Evolutionary conservation across 768 basidiomycete genomes (phyloP).

Genomic region (Strobilomyces echinocephalus): DNA sequence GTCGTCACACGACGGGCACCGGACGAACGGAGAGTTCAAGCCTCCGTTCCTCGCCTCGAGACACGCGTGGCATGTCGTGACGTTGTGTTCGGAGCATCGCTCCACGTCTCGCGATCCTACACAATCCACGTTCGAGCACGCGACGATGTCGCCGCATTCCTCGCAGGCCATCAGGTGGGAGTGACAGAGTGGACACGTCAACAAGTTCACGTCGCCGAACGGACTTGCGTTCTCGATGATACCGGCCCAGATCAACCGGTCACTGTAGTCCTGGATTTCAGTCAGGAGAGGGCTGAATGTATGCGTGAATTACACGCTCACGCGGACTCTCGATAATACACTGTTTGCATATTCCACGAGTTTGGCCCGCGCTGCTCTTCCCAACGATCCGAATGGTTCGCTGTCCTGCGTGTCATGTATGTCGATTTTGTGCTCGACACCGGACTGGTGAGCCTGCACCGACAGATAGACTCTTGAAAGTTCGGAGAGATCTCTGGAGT

Average conservation of each 20-base stretch:
- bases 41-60: not conserved
- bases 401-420: not conserved
- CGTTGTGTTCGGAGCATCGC: not conserved
- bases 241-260: not conserved
- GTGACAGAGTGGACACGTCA: constrained; percentile 4
- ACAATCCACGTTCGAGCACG: not conserved
- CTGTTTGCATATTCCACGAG: not conserved
- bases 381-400: no score
- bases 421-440: not conserved
- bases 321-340: not conserved
- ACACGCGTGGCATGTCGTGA: not conserved
- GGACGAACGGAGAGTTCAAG: not conserved
- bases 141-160: not conserved
- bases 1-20: not conserved
- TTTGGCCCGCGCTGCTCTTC: not conserved
- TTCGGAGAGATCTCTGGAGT: not conserved
- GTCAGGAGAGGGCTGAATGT: not conserved
- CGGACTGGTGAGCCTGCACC: not conserved
- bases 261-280: not conserved
- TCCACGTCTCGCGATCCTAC: not conserved
- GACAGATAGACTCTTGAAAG: not conserved
- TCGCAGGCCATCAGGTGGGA: not conserved
- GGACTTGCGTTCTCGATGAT: not conserved
- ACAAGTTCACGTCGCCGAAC: not conserved
- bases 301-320: not conserved